Evolutionary conservation across 805 yeast genomes (phyloP).

Genomic region (Kodamaea kakaduensis): DNA sequence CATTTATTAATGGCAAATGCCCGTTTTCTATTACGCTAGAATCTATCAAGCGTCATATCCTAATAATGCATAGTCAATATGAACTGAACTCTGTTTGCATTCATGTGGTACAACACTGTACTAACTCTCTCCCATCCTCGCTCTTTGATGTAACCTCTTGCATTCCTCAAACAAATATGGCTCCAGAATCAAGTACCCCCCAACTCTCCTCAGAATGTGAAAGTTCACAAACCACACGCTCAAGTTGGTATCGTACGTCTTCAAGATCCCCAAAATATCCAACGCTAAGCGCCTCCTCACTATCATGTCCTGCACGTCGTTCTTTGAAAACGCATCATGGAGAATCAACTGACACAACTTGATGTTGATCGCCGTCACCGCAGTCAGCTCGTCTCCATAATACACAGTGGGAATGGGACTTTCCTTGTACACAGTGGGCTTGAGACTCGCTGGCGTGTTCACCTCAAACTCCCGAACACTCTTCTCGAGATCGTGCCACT

Average conservation of each 20-base stretch:
- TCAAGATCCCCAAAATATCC: slow-evolving; percentile 37
- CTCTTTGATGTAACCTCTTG: slow-evolving; percentile 3
- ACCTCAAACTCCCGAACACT: slow-evolving; percentile 27
- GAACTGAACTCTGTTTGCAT: no score
- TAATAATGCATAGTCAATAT: no score
- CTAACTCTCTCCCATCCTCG: no score
- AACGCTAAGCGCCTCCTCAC: slow-evolving; percentile 16
- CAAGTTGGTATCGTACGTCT: slow-evolving; percentile 32
- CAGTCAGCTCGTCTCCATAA: slow-evolving; percentile 34
- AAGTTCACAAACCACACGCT: slow-evolving; percentile 34
- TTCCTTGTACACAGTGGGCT: slow-evolving; percentile 32
- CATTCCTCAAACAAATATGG: slow-evolving; percentile 8
- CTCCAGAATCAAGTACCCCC: slow-evolving; percentile 4
- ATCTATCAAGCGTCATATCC: no score
- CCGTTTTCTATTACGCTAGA: no score
- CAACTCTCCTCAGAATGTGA: slow-evolving; percentile 18
- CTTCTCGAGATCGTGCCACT: slow-evolving; percentile 27
- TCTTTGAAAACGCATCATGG: slow-evolving; percentile 21
- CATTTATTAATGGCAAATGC: no score
- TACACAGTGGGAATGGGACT: slow-evolving; percentile 30
- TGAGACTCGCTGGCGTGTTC: slow-evolving; percentile 25
- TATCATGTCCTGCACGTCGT: neutral
- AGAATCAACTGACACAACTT: slow-evolving; percentile 29
- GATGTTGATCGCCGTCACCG: slow-evolving; percentile 27
- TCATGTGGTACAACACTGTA: no score